Percentiles rank a stretch among this genome's conserved stretches.
phyloP scores from a whole-genome alignment of 2,329 filamentous ascomycete species.

The Neofusicoccum laricinum region DNA sequence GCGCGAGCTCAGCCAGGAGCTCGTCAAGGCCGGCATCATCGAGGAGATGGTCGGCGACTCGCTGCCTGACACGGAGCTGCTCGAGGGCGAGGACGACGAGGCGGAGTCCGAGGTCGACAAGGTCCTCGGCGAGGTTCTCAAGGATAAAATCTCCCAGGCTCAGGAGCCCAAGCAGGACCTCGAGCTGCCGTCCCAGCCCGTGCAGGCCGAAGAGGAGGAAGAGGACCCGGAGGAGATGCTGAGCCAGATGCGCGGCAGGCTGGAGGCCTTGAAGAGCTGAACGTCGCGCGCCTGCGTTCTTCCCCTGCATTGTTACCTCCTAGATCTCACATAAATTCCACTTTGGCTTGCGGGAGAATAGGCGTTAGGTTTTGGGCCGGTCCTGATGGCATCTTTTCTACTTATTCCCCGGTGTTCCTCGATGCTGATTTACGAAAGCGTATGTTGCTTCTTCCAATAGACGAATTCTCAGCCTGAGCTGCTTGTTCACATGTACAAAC shows the following conservation, averaged over 20 bases:
- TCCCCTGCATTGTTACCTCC: background rate
- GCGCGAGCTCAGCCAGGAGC: constrained; percentile 79
- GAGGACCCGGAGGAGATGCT: constrained; percentile 87
- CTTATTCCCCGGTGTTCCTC: background rate
- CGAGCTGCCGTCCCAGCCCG: constrained; percentile 50
- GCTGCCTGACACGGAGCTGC: constrained; percentile 65
- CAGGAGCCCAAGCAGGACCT: constrained; percentile 52
- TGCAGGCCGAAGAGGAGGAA: constrained; percentile 68
- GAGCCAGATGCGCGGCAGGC: constrained; percentile 86
- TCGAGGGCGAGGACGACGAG: constrained; percentile 71
- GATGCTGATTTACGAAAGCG: background rate
- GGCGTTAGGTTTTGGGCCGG: constrained; percentile 5
- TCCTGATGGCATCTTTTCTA: background rate
- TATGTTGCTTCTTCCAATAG: background rate
- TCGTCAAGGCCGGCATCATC: constrained; percentile 93
- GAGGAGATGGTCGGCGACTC: constrained; percentile 94
- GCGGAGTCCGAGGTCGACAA: constrained; percentile 79
- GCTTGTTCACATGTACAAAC: background rate
- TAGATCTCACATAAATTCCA: background rate
- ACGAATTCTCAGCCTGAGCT: background rate
- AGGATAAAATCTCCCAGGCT: constrained; percentile 69
- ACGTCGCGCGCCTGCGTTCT: background rate
- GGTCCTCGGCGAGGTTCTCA: constrained; percentile 85
- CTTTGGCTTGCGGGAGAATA: background rate
- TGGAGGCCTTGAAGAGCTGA: constrained; percentile 89